Evolutionary conservation across 2,329 filamentous ascomycete species (phyloP).

Genomic region (Capronia epimyces): DNA sequence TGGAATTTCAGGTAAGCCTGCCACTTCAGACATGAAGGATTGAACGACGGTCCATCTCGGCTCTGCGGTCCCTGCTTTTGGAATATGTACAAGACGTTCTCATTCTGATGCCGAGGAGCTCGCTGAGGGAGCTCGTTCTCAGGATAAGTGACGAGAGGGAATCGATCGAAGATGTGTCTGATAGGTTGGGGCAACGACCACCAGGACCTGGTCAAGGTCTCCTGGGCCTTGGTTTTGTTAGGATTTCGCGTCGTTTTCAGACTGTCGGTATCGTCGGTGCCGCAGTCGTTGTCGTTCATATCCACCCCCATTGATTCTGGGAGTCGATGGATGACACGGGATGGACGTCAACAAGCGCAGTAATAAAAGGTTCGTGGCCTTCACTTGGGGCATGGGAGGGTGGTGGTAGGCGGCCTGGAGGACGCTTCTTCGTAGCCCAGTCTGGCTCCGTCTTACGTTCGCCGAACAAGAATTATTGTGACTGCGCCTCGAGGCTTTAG

Average conservation of each 20-base stretch:
- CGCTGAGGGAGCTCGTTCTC: constrained; percentile 68
- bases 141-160: constrained; percentile 71
- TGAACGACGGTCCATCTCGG: constrained; percentile 67
- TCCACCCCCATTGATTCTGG: constrained; percentile 7
- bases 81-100: constrained; percentile 71
- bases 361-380: too few species aligned
- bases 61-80: constrained; percentile 55
- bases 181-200: constrained; percentile 61
- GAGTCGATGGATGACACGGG: too few species aligned
- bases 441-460: background rate
- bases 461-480: too few species aligned
- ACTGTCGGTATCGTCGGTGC: background rate
- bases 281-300: constrained; percentile 1
- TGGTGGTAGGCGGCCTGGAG: background rate
- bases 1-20: constrained; percentile 85
- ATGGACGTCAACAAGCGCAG: too few species aligned
- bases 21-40: constrained; percentile 92
- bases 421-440: background rate
- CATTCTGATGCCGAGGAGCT: constrained; percentile 43
- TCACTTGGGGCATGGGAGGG: too few species aligned
- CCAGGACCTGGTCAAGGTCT: constrained; percentile 9
- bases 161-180: constrained; percentile 74
- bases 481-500: too few species aligned
- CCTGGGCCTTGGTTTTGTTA: background rate
- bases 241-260: background rate